Evolutionary conservation across 2,329 filamentous ascomycete genomes (phyloP).

Genomic region (Clonostachys rhizophaga): DNA sequence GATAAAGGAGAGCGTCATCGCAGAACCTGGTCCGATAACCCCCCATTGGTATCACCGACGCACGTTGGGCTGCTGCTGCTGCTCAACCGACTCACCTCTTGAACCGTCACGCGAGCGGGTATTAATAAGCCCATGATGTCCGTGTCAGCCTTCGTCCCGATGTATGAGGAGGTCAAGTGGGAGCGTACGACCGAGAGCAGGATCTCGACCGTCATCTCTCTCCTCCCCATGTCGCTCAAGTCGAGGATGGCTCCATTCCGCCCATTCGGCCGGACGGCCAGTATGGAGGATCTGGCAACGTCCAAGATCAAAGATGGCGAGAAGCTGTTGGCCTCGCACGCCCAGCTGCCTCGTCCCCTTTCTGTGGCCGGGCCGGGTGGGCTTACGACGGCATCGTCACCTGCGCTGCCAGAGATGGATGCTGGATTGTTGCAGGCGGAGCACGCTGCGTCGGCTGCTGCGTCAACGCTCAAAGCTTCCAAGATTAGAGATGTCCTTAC

Average conservation of each 20-base stretch:
- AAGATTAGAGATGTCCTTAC: no score
- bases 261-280: constrained; percentile 37
- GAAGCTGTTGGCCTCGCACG: not conserved
- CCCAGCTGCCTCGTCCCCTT: not conserved
- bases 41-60: not conserved
- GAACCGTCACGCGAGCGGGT: not conserved
- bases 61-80: not conserved
- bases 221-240: constrained; percentile 48
- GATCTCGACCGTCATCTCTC: constrained; percentile 44
- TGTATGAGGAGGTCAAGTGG: constrained; percentile 18
- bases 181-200: constrained; percentile 23
- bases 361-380: no score
- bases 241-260: constrained; percentile 44
- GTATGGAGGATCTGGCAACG: constrained; percentile 15
- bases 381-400: not conserved
- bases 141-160: constrained; percentile 7
- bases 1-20: no score
- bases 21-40: no score
- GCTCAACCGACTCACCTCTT: not conserved
- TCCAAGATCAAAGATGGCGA: not conserved
- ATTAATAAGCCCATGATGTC: not conserved
- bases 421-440: no score
- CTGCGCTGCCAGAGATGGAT: not conserved
- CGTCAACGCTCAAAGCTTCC: no score
- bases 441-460: no score